Evolutionary conservation across 75 land plant species (phyloP).

Genomic region (Ceratopteris richardii): DNA sequence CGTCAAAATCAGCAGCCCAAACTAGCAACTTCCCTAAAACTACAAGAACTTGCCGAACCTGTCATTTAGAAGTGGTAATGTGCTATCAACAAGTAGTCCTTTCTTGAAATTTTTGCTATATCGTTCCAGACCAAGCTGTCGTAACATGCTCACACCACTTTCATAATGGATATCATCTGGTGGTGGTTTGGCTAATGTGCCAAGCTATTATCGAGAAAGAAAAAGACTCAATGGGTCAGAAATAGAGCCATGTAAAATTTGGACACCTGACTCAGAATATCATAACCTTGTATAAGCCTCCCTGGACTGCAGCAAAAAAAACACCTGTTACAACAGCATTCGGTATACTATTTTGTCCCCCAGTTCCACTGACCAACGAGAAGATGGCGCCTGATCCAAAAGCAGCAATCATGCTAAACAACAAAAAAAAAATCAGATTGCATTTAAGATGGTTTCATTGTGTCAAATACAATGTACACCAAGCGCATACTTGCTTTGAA

Average conservation of each 20-base stretch:
- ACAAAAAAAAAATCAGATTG: not conserved
- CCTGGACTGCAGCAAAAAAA: slow-evolving; percentile 79
- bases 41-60: no score
- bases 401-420: slow-evolving; percentile 73
- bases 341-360: slow-evolving; percentile 47
- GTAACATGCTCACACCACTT: slow-evolving; percentile 56
- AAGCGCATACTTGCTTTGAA: slow-evolving; percentile 52
- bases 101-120: slow-evolving; percentile 84
- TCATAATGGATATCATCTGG: slow-evolving; percentile 52
- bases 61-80: slow-evolving; percentile 68
- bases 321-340: slow-evolving; percentile 75
- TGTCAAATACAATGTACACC: no score
- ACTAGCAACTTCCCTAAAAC: no score
- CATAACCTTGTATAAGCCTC: slow-evolving; percentile 68
- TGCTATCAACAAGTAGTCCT: slow-evolving; percentile 68
- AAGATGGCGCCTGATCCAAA: slow-evolving; percentile 93
- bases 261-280: no score
- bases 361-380: slow-evolving; percentile 89
- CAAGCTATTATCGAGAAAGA: slow-evolving; percentile 33
- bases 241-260: no score
- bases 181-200: slow-evolving; percentile 55
- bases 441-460: not conserved
- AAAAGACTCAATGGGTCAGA: no score
- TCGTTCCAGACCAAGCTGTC: slow-evolving; percentile 59
- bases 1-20: no score